These are phyloP conservation scores for Sugiyamaella qingdaonensis DNA, from an alignment of 805 yeast species.

Conservation along the genomic window DNA sequence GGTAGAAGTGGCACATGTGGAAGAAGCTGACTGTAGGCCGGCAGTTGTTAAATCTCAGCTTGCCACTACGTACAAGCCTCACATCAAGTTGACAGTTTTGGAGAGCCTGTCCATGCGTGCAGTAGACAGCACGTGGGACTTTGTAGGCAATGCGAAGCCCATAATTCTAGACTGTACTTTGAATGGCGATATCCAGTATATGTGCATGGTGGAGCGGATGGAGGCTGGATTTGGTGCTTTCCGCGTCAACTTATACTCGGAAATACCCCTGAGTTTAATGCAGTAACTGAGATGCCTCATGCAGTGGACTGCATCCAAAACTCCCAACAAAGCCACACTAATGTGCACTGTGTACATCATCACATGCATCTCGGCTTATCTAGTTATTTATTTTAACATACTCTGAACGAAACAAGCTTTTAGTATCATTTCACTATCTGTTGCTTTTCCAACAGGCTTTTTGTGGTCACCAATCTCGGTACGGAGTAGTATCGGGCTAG, in stretches of 20 bases:
- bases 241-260: background rate
- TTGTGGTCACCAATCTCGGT: too few species aligned
- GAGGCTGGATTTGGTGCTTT: constrained; percentile 24
- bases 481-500: too few species aligned
- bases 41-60: background rate
- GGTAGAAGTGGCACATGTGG: constrained; percentile 1
- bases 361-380: constrained; percentile 3
- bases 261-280: background rate
- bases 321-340: constrained; percentile 3
- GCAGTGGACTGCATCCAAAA: background rate
- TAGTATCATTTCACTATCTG: too few species aligned
- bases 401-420: background rate
- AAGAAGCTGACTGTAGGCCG: background rate
- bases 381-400: background rate
- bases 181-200: constrained; percentile 9
- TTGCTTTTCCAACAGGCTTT: too few species aligned
- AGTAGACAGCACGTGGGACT: constrained; percentile 12
- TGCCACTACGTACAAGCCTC: constrained; percentile 17
- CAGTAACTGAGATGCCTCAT: background rate
- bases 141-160: constrained; percentile 13
- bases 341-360: background rate
- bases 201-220: constrained; percentile 22
- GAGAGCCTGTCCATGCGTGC: background rate
- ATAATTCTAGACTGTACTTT: background rate
- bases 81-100: constrained; percentile 16